Conservation (phyloP, 805 yeast genomes). For the Candida corydali region DNA sequence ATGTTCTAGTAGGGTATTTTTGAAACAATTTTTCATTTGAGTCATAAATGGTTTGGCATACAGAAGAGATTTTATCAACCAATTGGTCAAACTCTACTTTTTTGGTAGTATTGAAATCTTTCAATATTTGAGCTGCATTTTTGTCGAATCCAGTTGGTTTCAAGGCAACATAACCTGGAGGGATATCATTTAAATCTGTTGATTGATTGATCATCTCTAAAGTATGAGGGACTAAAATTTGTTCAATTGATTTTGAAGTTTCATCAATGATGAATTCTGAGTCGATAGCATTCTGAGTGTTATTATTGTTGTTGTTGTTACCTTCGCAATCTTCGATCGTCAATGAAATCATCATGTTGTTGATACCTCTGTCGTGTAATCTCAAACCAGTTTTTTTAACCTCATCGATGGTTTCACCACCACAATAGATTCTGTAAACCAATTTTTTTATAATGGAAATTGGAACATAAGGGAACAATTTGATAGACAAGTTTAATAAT, state of each 20-base stretch:
- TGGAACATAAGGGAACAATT: slow-evolving; percentile 72
- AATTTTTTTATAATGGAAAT: slow-evolving; percentile 62
- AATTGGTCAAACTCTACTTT: slow-evolving; percentile 48
- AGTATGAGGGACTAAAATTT: slow-evolving; percentile 71
- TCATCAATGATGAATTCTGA: slow-evolving; percentile 56
- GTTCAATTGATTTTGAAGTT: slow-evolving; percentile 62
- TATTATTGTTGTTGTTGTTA: slow-evolving; percentile 16
- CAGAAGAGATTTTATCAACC: slow-evolving; percentile 59
- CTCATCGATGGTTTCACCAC: slow-evolving; percentile 75
- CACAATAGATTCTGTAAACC: slow-evolving; percentile 83
- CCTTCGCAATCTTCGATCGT: slow-evolving; percentile 94
- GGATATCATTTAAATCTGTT: slow-evolving; percentile 58
- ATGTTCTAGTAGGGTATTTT: slow-evolving; percentile 57
- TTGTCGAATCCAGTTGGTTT: slow-evolving; percentile 88
- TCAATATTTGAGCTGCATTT: slow-evolving; percentile 70
- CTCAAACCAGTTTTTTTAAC: slow-evolving; percentile 68
- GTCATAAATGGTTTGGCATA: slow-evolving; percentile 54
- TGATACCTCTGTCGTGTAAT: slow-evolving; percentile 69
- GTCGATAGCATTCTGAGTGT: slow-evolving; percentile 44
- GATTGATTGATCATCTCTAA: slow-evolving; percentile 46
- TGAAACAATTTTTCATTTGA: slow-evolving; percentile 48
- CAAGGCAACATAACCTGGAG: slow-evolving; percentile 89
- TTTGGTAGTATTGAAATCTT: slow-evolving; percentile 55
- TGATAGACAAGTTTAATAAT: slow-evolving; percentile 56
- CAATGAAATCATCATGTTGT: slow-evolving; percentile 92